These are phyloP conservation scores for Tylopilus sp. DNA, from an alignment of 1,284 basidiomycete genomes.

Conservation along the genomic window DNA sequence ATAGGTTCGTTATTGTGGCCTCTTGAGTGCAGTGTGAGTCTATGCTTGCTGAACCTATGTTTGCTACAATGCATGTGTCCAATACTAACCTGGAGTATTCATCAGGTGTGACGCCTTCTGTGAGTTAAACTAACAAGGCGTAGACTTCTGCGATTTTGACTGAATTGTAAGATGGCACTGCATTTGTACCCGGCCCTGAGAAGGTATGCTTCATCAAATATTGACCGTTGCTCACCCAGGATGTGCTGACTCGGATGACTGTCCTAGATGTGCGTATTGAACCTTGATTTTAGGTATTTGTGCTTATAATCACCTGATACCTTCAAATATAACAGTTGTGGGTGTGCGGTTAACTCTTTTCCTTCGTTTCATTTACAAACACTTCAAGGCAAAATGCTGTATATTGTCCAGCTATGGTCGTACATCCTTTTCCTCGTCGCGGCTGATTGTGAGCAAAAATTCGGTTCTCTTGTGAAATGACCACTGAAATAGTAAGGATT, in stretches of 20 bases:
- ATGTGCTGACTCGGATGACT: too few relatives aligned
- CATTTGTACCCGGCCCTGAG: not conserved
- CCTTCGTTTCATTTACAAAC: not conserved
- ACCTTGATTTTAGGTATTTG: too few relatives aligned
- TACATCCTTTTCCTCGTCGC: constrained; percentile 16
- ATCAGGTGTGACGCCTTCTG: not conserved
- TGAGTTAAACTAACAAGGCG: not conserved
- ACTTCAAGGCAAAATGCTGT: constrained; percentile 5
- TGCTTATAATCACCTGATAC: not conserved
- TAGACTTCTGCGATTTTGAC: not conserved
- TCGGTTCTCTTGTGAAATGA: too few relatives aligned
- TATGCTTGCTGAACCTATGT: too few relatives aligned
- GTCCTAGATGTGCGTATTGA: not conserved
- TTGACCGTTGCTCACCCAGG: not conserved
- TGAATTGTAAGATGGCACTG: not conserved
- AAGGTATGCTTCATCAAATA: not conserved
- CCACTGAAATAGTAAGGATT: too few relatives aligned
- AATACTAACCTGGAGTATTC: not conserved
- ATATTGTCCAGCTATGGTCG: constrained; percentile 8
- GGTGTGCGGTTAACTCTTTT: not conserved
- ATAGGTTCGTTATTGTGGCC: not conserved
- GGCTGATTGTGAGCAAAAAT: constrained; percentile 14
- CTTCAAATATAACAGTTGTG: constrained; percentile 15
- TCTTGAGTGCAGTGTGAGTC: too few relatives aligned
- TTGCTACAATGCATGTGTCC: too few relatives aligned